These are phyloP conservation scores for Hypholoma fasciculare DNA, from an alignment of 768 basidiomycete genomes.

Conservation along the genomic window DNA sequence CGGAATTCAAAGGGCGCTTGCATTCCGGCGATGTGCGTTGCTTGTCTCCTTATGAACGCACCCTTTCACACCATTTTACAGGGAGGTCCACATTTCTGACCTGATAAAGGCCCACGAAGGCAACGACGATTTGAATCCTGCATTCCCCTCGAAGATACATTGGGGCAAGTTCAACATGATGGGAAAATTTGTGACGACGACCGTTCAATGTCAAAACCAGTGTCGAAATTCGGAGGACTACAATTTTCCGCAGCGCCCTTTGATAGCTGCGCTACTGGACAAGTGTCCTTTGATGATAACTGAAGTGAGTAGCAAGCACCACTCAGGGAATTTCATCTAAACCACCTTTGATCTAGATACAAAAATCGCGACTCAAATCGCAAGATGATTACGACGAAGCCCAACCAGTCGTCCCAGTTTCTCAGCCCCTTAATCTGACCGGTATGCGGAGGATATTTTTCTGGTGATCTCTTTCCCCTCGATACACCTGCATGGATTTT, in stretches of 20 bases:
- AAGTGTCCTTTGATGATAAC: slow-evolving; percentile 64
- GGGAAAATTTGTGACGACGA: slow-evolving; percentile 79
- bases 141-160: slow-evolving; percentile 74
- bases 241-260: slow-evolving; percentile 54
- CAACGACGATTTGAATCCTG: slow-evolving; percentile 69
- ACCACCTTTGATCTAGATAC: slow-evolving; percentile 45
- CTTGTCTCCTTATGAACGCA: slow-evolving; percentile 1
- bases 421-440: slow-evolving; percentile 39
- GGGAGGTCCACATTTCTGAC: slow-evolving; percentile 91
- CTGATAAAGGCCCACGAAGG: slow-evolving; percentile 86
- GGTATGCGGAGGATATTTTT: slow-evolving; percentile 54
- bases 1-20: slow-evolving; percentile 83
- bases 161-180: slow-evolving; percentile 98
- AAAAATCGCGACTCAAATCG: slow-evolving; percentile 61
- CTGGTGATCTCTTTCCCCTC: slow-evolving; percentile 27
- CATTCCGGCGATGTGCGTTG: slow-evolving; percentile 78
- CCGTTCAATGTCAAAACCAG: slow-evolving; percentile 76
- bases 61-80: slow-evolving; percentile 27
- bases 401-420: slow-evolving; percentile 23
- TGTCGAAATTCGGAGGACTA: slow-evolving; percentile 64
- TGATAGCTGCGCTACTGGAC: slow-evolving; percentile 56
- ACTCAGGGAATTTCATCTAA: not conserved
- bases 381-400: slow-evolving; percentile 48
- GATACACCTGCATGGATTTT: slow-evolving; percentile 14
- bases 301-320: slow-evolving; percentile 46